phyloP scores from a whole-genome alignment of 345 rosid species.

The Dipteronia dyeriana region DNA sequence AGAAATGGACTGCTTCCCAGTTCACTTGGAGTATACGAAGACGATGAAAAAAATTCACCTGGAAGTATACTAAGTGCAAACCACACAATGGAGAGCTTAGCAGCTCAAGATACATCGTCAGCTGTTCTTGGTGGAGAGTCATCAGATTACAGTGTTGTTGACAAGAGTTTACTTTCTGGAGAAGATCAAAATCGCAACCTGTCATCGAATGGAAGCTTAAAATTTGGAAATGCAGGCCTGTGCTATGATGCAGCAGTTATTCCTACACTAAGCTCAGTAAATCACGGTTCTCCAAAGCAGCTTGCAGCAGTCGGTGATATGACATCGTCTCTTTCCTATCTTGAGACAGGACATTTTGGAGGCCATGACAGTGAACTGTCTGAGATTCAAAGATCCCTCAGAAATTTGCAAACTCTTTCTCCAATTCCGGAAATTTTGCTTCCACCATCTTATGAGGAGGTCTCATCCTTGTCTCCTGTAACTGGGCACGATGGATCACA shows the following conservation, averaged over 20 bases:
- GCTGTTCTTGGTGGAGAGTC: slow-evolving; percentile 28
- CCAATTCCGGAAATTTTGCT: slow-evolving; percentile 30
- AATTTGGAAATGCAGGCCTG: slow-evolving; percentile 26
- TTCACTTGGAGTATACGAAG: slow-evolving; percentile 26
- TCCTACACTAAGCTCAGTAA: slow-evolving; percentile 8
- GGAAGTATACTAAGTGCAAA: slow-evolving; percentile 25
- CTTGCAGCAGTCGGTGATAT: slow-evolving; percentile 25
- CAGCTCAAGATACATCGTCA: slow-evolving; percentile 29
- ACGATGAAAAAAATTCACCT: slow-evolving; percentile 22
- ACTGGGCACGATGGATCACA: slow-evolving; percentile 26
- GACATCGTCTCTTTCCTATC: slow-evolving; percentile 22
- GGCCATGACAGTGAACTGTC: slow-evolving; percentile 22
- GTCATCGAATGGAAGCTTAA: slow-evolving; percentile 26
- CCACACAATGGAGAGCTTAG: slow-evolving; percentile 24
- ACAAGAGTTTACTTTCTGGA: slow-evolving; percentile 26
- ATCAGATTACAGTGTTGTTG: slow-evolving; percentile 20
- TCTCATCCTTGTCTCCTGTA: slow-evolving; percentile 29
- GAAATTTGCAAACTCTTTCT: slow-evolving; percentile 34
- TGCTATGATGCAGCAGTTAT: slow-evolving; percentile 20
- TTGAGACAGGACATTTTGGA: slow-evolving; percentile 14
- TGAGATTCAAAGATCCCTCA: slow-evolving; percentile 26
- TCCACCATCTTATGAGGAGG: slow-evolving; percentile 27
- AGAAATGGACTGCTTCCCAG: slow-evolving; percentile 17
- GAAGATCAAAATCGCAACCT: slow-evolving; percentile 12
- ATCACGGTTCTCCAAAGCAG: slow-evolving; percentile 28